Conservation (phyloP, 78 protist genomes). For the Dictyostelium capitatum region DNA sequence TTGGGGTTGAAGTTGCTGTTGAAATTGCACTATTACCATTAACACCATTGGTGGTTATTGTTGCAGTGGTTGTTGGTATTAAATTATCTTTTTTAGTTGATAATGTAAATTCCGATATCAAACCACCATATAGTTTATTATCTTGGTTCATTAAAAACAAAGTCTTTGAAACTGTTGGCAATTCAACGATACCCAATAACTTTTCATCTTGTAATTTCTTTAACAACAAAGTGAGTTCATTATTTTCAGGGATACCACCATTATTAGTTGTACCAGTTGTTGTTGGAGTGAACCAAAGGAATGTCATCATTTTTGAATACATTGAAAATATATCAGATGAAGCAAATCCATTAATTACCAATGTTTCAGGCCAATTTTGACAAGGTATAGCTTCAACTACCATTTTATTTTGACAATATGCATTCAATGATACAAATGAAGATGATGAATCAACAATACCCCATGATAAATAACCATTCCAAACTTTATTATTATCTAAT, state of each 20-base stretch:
- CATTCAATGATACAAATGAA: background rate
- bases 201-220: slow-evolving; percentile 48
- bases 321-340: background rate
- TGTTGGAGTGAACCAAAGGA: background rate
- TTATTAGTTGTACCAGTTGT: background rate
- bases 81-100: background rate
- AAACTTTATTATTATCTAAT: background rate
- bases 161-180: slow-evolving; percentile 23
- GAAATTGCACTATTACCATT: background rate
- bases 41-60: background rate
- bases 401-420: slow-evolving; percentile 11
- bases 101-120: slow-evolving; percentile 39
- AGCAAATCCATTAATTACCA: slow-evolving; percentile 9
- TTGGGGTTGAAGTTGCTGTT: background rate
- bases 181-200: slow-evolving; percentile 25
- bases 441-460: background rate
- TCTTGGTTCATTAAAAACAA: slow-evolving; percentile 19
- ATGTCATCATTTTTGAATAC: background rate
- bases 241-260: background rate
- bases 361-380: slow-evolving; percentile 55
- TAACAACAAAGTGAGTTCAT: background rate
- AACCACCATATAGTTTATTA: slow-evolving; percentile 9
- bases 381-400: background rate
- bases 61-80: background rate
- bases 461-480: slow-evolving; percentile 26